phyloP scores from a whole-genome alignment of 345 rosid species.

The Aquilaria yunnanensis region DNA sequence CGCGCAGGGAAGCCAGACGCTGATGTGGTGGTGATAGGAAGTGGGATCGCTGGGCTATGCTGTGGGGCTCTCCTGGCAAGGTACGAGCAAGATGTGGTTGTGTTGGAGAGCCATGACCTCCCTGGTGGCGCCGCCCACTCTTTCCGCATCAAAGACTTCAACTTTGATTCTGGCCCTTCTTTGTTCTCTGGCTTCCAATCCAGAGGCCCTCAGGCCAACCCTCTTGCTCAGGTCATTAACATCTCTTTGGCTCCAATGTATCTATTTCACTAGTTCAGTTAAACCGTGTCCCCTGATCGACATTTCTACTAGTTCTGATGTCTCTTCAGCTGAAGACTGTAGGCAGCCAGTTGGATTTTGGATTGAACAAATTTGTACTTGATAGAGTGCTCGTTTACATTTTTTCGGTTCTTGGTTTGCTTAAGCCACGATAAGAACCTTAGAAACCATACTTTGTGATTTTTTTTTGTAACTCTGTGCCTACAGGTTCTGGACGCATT shows the following conservation, averaged over 20 bases:
- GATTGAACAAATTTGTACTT: background rate
- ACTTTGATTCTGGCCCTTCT: constrained; percentile 92
- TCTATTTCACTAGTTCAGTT: background rate
- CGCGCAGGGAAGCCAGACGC: constrained; percentile 71
- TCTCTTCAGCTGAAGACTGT: background rate
- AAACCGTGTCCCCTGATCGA: background rate
- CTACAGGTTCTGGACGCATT: constrained; percentile 83
- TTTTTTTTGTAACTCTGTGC: background rate
- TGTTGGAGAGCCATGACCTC: constrained; percentile 80
- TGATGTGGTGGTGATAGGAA: constrained; percentile 85
- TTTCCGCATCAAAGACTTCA: constrained; percentile 69
- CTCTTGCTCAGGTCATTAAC: constrained; percentile 76
- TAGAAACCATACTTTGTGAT: too few species aligned
- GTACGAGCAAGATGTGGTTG: constrained; percentile 70
- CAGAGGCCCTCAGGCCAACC: constrained; percentile 87
- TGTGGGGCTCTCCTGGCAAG: constrained; percentile 87
- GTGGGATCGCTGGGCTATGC: constrained; percentile 84
- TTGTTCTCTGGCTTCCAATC: constrained; percentile 91
- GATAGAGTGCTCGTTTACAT: background rate
- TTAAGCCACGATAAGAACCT: too few species aligned
- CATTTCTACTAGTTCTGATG: background rate
- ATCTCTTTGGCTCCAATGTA: background rate
- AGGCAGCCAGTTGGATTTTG: background rate
- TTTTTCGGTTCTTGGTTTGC: too few species aligned
- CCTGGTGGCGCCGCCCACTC: constrained; percentile 95